phyloP scores from a whole-genome alignment of 2,329 filamentous ascomycete genomes.

The Phialophora chinensis region DNA sequence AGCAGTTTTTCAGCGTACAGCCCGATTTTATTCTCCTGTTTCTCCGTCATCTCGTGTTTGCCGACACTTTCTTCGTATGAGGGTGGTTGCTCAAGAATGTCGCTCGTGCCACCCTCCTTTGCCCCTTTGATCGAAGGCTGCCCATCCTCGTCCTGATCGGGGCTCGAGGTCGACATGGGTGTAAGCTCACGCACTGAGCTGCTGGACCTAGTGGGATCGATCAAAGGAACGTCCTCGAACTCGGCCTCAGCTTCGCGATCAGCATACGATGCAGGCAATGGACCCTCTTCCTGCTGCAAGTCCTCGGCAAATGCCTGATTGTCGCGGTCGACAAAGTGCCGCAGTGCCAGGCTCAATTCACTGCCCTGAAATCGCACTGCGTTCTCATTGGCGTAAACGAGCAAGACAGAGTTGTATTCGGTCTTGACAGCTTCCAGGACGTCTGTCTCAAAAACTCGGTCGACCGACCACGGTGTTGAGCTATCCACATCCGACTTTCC shows the following conservation, averaged over 20 bases:
- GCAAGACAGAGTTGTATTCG: slow-evolving; percentile 59
- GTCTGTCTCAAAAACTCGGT: slow-evolving; percentile 57
- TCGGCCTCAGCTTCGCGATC: slow-evolving; percentile 27
- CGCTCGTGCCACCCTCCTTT: slow-evolving; percentile 17
- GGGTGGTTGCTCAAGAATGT: slow-evolving; percentile 33
- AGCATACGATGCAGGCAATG: slow-evolving; percentile 2
- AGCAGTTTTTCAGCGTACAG: slow-evolving; percentile 37
- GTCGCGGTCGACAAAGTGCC: slow-evolving; percentile 58
- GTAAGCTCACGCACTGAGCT: slow-evolving; percentile 36
- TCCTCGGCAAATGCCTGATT: slow-evolving; percentile 50
- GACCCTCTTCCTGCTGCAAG: slow-evolving; percentile 32
- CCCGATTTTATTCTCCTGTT: slow-evolving; percentile 39
- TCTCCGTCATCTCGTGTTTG: slow-evolving; percentile 51
- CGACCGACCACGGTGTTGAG: slow-evolving; percentile 49
- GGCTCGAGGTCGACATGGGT: slow-evolving; percentile 38
- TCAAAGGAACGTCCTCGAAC: slow-evolving; percentile 37
- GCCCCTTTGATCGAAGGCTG: slow-evolving; percentile 37
- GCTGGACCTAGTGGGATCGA: slow-evolving; percentile 32
- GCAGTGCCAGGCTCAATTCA: slow-evolving; percentile 35
- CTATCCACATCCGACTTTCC: slow-evolving; percentile 39
- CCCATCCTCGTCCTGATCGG: slow-evolving; percentile 34
- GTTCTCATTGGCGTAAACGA: slow-evolving; percentile 65
- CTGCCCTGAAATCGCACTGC: slow-evolving; percentile 47
- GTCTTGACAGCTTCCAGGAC: slow-evolving; percentile 61
- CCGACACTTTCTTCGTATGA: slow-evolving; percentile 45